phyloP scores from a whole-genome alignment of 345 rosid genomes.

The Moricandia arvensis region DNA sequence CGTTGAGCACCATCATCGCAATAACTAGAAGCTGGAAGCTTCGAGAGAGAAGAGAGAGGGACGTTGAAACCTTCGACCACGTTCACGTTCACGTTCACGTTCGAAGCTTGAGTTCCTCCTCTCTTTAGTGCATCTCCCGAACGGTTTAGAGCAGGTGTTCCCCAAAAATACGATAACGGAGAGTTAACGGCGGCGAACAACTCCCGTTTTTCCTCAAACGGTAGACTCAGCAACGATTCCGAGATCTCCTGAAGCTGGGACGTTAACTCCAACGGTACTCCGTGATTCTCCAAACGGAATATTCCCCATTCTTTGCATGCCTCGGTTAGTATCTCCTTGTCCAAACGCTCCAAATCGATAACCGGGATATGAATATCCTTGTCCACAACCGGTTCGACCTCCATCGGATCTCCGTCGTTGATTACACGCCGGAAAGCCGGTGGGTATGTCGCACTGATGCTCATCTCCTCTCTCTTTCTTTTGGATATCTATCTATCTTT shows the following conservation, averaged over 20 bases:
- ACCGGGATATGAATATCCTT: slow-evolving; percentile 48
- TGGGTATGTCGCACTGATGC: slow-evolving; percentile 47
- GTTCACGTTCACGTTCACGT: no score
- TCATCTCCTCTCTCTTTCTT: slow-evolving; percentile 28
- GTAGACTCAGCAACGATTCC: slow-evolving; percentile 42
- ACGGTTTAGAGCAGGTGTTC: slow-evolving; percentile 63
- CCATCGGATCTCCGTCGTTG: slow-evolving; percentile 1
- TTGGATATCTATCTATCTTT: background rate
- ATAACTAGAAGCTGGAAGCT: slow-evolving; percentile 5
- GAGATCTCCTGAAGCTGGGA: slow-evolving; percentile 45
- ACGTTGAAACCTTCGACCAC: slow-evolving; percentile 73
- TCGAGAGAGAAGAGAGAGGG: slow-evolving; percentile 51
- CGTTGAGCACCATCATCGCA: slow-evolving; percentile 5
- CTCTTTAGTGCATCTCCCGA: slow-evolving; percentile 53
- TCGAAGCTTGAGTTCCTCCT: slow-evolving; percentile 33
- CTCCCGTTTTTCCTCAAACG: slow-evolving; percentile 45
- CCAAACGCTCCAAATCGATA: slow-evolving; percentile 49
- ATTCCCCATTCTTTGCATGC: slow-evolving; percentile 69
- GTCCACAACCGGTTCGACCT: slow-evolving; percentile 19
- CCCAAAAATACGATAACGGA: slow-evolving; percentile 73
- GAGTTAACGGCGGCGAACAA: slow-evolving; percentile 37
- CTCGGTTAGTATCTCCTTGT: slow-evolving; percentile 43
- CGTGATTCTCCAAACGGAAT: slow-evolving; percentile 70
- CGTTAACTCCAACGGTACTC: slow-evolving; percentile 48
- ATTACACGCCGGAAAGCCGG: slow-evolving; percentile 39